These are phyloP conservation scores for Triangularia verruculosa DNA, from an alignment of 2,329 filamentous ascomycete genomes.

Conservation along the genomic window DNA sequence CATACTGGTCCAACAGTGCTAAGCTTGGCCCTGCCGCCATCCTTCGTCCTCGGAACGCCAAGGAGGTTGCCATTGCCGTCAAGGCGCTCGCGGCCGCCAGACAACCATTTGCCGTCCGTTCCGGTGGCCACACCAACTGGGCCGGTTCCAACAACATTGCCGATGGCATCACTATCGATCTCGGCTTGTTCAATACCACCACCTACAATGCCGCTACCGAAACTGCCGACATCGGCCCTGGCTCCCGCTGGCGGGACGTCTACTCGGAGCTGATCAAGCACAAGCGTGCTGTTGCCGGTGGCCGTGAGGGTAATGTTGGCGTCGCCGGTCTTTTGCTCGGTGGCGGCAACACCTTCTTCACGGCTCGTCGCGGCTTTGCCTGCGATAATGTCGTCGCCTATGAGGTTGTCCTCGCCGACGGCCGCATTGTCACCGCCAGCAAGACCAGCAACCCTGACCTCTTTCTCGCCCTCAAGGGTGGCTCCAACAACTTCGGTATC, in stretches of 20 bases:
- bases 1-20: constrained; percentile 21
- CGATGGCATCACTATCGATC: constrained; percentile 38
- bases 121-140: constrained; percentile 38
- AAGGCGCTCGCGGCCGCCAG: constrained; percentile 32
- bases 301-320: constrained; percentile 29
- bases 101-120: constrained; percentile 39
- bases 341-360: constrained; percentile 32
- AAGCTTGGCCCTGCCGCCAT: constrained; percentile 22
- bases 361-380: constrained; percentile 35
- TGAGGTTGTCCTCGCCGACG: constrained; percentile 43
- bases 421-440: constrained; percentile 39
- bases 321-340: constrained; percentile 31
- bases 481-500: constrained; percentile 43
- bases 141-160: constrained; percentile 36
- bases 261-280: constrained; percentile 32
- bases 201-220: constrained; percentile 31
- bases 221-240: constrained; percentile 36
- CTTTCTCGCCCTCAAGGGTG: constrained; percentile 40
- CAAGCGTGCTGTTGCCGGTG: constrained; percentile 27
- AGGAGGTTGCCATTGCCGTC: constrained; percentile 38
- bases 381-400: constrained; percentile 40
- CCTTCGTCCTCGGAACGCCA: constrained; percentile 24
- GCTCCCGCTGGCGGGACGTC: constrained; percentile 38
- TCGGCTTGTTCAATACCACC: constrained; percentile 33
- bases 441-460: constrained; percentile 23